Conservation (phyloP, 164 flowering plant species). For the Magnolia sinica region DNA sequence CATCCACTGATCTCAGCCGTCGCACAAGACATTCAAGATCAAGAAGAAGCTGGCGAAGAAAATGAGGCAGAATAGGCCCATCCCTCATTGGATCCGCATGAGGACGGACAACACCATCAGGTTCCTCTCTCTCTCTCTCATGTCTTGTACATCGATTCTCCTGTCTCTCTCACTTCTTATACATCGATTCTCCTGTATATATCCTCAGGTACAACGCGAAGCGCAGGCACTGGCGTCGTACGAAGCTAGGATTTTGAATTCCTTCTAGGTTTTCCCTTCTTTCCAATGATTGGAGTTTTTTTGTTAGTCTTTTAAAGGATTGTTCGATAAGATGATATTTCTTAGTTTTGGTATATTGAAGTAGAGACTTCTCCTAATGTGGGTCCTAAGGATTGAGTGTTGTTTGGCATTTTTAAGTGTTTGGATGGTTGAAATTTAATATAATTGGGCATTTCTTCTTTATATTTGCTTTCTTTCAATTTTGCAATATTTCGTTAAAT, state of each 20-base stretch:
- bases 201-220: slow-evolving; percentile 31
- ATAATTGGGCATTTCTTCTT: background rate
- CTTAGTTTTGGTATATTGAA: background rate
- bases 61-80: slow-evolving; percentile 26
- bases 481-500: background rate
- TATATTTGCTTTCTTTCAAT: background rate
- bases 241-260: slow-evolving; percentile 25
- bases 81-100: slow-evolving; percentile 25
- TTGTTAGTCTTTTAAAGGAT: background rate
- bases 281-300: background rate
- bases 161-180: background rate
- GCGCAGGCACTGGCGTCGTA: slow-evolving; percentile 45
- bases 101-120: slow-evolving; percentile 25
- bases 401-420: background rate
- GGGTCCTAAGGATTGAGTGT: background rate
- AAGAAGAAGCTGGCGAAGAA: slow-evolving; percentile 27
- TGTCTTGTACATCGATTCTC: background rate
- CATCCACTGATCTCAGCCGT: slow-evolving; percentile 9
- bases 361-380: background rate
- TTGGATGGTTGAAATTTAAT: background rate
- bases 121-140: background rate
- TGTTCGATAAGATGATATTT: background rate
- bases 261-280: background rate
- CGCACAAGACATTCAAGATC: slow-evolving; percentile 24
- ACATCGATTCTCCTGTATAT: background rate